These are phyloP conservation scores for Filobasidium floriforme DNA, from an alignment of 768 basidiomycete genomes.

Conservation along the genomic window DNA sequence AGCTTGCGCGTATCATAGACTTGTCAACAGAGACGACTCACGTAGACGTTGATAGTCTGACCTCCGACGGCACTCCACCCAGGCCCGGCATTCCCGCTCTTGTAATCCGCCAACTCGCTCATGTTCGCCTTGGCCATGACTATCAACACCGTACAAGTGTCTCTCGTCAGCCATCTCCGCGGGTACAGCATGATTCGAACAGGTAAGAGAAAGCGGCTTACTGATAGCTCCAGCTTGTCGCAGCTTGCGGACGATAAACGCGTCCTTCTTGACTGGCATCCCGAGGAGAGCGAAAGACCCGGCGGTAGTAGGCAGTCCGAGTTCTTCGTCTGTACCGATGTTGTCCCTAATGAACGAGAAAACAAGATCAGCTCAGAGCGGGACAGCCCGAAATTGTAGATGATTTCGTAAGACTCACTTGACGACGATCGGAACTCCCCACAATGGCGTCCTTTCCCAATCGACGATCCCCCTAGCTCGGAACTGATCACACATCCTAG, in stretches of 20 bases:
- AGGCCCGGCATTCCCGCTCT: conserved; percentile 14
- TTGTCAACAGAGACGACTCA: no score
- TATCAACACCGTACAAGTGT: background rate
- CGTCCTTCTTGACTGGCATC: conserved; percentile 22
- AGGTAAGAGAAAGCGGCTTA: background rate
- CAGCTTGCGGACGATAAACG: conserved; percentile 12
- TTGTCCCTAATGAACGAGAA: conserved; percentile 25
- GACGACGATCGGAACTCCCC: conserved; percentile 17
- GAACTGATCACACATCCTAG: conserved; percentile 20
- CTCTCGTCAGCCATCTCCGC: background rate
- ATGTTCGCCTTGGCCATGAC: conserved; percentile 38
- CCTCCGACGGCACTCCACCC: conserved; percentile 20
- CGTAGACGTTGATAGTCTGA: conserved; percentile 20
- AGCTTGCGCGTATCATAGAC: background rate
- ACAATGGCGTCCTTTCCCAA: conserved; percentile 14
- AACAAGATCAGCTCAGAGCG: background rate
- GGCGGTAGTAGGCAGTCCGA: conserved; percentile 38
- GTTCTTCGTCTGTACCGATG: conserved; percentile 31
- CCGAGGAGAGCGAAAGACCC: conserved; percentile 26
- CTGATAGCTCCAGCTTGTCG: conserved; percentile 19
- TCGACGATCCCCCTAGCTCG: conserved; percentile 11
- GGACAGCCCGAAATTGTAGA: background rate
- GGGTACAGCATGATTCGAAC: no score
- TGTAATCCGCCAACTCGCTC: conserved; percentile 30
- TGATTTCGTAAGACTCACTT: conserved; percentile 7